Evolutionary conservation across 768 basidiomycete genomes (phyloP), one percentile per base, ranked within the genome.

Genomic region (Trichaptum fuscoviolaceum): DNA sequence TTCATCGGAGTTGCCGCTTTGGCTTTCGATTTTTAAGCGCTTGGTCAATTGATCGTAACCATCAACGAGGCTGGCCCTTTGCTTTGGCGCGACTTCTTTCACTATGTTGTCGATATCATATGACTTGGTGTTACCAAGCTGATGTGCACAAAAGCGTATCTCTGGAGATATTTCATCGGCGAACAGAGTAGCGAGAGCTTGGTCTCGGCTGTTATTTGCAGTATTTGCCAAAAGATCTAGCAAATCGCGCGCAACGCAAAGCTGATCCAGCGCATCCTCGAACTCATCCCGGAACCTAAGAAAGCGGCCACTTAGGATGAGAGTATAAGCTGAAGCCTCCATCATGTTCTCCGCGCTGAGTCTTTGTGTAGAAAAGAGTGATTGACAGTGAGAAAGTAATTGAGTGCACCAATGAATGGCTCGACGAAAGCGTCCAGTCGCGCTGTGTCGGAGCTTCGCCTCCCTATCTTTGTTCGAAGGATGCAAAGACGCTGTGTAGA

Each of bases 101-200:
- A 87, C 89, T 69, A 95, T 90, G 4, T 81, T 85, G 69, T 92
- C 89, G 34, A 95, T 79, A 73, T 95, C 92, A 76, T 95, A 96
- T 3, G 92, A 88, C 71, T 87, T 89, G 58, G 80, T 80, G 64
- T 87, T 81, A 0, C 94, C 92, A 17, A 96, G 81, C 72, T 94
- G 89, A 71, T 98, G 96, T 0, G 96, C 95, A 70, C 91, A 94
- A 77, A 95, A 90, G 59, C 96, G 82, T 64, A 99, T 94, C 75
- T 97, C 88, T 0, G 96, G 95, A 25, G 92, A 89, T 64, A 96
- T 86, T 71, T 92, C 90, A 73, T 99, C 96, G 6, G 89, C 84
- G 72, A 93, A 91, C 34, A 92, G 82, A 9, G 86, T 84, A 5
- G 93, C 91, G 9, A 98, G 83, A 1, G 96, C 96, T 76, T 96